Evolutionary conservation across 352 stramenopile species (phyloP), one percentile per base, ranked within the genome.

Genomic region (Pythium graminicola): DNA sequence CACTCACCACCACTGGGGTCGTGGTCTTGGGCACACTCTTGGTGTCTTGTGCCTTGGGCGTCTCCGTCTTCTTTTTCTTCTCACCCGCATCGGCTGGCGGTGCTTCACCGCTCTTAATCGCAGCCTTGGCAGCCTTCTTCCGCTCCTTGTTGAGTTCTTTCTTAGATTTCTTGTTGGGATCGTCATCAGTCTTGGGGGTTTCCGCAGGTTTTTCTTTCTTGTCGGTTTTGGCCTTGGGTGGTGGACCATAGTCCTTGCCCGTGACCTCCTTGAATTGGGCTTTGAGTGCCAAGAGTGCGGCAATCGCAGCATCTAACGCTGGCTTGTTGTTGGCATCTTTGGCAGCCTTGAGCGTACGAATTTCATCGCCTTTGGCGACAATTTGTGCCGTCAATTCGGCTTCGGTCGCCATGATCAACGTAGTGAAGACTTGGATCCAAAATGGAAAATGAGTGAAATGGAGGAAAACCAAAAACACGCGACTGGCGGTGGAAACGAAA

Each of bases 141-240:
- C 72, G 73, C 67, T 93, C 81, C 67, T 93, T 93, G 69, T 90
- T 93, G 13, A 93, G 69, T 64, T 93, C 76, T 70, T 93, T 93
- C 70, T 93, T 93, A 56, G 73, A 86, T 60, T 88, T 89, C 49
- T 88, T 89, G 31, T 50, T 68, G 6, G 71, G 61, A 22, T 89
- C 73, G 22, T 69, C 69, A 20, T 57, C 29, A 44, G 56, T 43
- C 14, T 23, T 17, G 17, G 23, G 13, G 33, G 36, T 35, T 5
- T 24, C 26, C 48, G 16, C 20, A 0, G 40, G 22, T 9, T 46
- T 20, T n/a, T 60, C 45, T 50, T 83, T 82, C 63, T 81, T 85
- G 19, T 82, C 60, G 56, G 78, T 76, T 67, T 89, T 86, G 46
- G 75, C 43, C 66, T 81, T 79, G 29, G 68, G 52, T 20, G 81